Percentiles rank a stretch among this genome's conserved stretches.
Conservation (phyloP, 805 yeast species). For the Saccharomycopsis olivae region DNA sequence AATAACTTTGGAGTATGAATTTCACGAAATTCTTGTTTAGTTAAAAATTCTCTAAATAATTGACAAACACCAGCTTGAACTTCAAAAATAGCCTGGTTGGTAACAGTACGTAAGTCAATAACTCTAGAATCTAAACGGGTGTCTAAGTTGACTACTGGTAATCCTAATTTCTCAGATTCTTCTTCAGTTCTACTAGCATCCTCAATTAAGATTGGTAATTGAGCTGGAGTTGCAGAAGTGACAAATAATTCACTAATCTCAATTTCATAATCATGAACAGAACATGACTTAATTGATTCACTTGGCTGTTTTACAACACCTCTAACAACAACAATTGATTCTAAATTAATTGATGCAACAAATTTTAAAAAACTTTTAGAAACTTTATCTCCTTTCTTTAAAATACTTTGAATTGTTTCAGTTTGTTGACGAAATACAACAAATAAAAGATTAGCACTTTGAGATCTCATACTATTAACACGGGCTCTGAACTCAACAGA, state of each 20-base stretch:
- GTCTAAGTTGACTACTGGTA: slow-evolving; percentile 92
- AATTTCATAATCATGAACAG: slow-evolving; percentile 85
- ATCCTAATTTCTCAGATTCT: slow-evolving; percentile 82
- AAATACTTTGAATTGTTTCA: slow-evolving; percentile 70
- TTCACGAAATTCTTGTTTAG: slow-evolving; percentile 63
- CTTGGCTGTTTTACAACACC: slow-evolving; percentile 79
- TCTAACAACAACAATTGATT: slow-evolving; percentile 82
- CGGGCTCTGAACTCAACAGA: slow-evolving; percentile 86
- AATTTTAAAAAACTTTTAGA: slow-evolving; percentile 96
- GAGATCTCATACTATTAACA: slow-evolving; percentile 86
- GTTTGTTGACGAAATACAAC: slow-evolving; percentile 87
- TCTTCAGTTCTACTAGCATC: slow-evolving; percentile 94
- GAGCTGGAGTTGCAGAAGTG: slow-evolving; percentile 81
- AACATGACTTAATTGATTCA: slow-evolving; percentile 81
- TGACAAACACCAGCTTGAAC: slow-evolving; percentile 83
- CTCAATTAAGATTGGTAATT: slow-evolving; percentile 88
- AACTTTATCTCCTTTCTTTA: slow-evolving; percentile 65
- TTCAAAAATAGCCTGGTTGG: slow-evolving; percentile 95
- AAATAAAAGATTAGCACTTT: slow-evolving; percentile 91
- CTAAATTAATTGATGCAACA: slow-evolving; percentile 78
- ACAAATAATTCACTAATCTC: slow-evolving; percentile 63
- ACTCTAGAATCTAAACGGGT: slow-evolving; percentile 93
- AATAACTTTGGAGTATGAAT: slow-evolving; percentile 93
- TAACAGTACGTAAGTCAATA: slow-evolving; percentile 90
- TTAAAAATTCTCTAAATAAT: slow-evolving; percentile 82